A percentile compares a stretch with the other conserved stretches of the same genome.
Evolutionary conservation across 148 eudicot species (phyloP).

Genomic region (Diospyros kaki): DNA sequence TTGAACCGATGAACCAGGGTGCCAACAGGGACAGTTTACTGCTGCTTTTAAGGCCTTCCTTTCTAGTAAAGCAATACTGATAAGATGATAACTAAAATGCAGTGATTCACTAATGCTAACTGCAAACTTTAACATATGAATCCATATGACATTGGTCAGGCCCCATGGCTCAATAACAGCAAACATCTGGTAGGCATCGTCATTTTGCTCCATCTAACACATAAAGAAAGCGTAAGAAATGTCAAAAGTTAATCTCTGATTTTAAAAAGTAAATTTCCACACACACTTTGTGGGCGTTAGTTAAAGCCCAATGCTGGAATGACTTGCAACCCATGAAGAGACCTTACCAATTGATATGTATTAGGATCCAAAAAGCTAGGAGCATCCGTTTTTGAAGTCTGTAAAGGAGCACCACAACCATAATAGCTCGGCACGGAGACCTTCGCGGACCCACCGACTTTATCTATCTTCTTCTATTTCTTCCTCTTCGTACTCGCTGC

Average conservation of each 20-base stretch:
- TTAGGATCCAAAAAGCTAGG: conserved; percentile 82
- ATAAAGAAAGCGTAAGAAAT: no score
- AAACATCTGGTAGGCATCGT: conserved; percentile 5
- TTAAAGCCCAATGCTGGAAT: background rate
- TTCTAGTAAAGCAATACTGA: no score
- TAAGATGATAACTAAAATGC: background rate
- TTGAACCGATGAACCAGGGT: no score
- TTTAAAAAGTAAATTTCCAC: background rate
- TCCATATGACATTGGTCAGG: no score
- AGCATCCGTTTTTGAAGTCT: conserved; percentile 56
- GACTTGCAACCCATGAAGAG: background rate
- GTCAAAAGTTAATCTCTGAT: no score
- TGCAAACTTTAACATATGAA: background rate
- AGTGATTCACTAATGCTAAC: conserved; percentile 3
- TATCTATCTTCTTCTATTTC: conserved; percentile 42
- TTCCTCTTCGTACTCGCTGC: conserved; percentile 39
- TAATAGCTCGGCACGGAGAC: conserved; percentile 48
- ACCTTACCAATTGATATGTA: conserved; percentile 66
- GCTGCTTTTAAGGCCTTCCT: no score
- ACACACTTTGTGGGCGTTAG: conserved; percentile 6
- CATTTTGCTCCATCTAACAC: conserved; percentile 5
- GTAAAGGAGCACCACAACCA: conserved; percentile 96
- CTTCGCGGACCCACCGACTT: conserved; percentile 30
- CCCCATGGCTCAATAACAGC: background rate
- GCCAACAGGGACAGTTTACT: no score